Evolutionary conservation across 2,329 filamentous ascomycete species (phyloP), one percentile per base, ranked within the genome.

Genomic region (Cryphonectria parasitica): DNA sequence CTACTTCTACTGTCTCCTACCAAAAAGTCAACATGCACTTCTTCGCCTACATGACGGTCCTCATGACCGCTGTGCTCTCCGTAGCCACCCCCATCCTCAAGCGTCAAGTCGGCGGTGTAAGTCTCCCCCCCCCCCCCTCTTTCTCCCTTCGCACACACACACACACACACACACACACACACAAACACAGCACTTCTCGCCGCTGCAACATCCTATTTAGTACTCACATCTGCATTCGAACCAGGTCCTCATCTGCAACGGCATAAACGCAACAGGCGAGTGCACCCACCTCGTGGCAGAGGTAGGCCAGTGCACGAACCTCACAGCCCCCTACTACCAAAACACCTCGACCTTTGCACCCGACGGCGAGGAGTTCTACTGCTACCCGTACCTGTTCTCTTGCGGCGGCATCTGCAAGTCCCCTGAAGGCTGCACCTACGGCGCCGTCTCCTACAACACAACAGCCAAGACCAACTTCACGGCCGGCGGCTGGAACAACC

Each of bases 221-320:
- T 10, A 15, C 25, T 10, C 31, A 62, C 28, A 8, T 52, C 17
- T 11, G 31, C 25, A 64, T 69, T n/a, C n/a, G n/a, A n/a, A n/a
- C n/a, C n/a, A 87, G 85, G 71, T 87, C 72, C 80, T 86, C 71
- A 78, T 87, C 67, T 88, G 86, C 79, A 84, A 80, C 39, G 85
- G 85, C 36, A 79, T 81, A 75, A 83, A 87, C 75, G 82, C 82
- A 28, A 86, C 85, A 1, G 85, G 84, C 45, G 74, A 75, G 13
- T 88, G 86, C 79, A 74, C 76, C 63, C 78, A 87, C 74, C 71
- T 78, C 31, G 80, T 82, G 61, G 85, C 84, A 76, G 64, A 80
- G 17, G 75, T 87, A 62, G 67, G 80, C 5, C 79, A 78, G 61
- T 88, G 86, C 78, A 78, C 84, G 76, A 78, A 87, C 77, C 79